Evolutionary conservation across 495 filamentous ascomycete genomes (phyloP), one percentile per base, ranked within the genome.

Genomic region (Chaetomium tenue): DNA sequence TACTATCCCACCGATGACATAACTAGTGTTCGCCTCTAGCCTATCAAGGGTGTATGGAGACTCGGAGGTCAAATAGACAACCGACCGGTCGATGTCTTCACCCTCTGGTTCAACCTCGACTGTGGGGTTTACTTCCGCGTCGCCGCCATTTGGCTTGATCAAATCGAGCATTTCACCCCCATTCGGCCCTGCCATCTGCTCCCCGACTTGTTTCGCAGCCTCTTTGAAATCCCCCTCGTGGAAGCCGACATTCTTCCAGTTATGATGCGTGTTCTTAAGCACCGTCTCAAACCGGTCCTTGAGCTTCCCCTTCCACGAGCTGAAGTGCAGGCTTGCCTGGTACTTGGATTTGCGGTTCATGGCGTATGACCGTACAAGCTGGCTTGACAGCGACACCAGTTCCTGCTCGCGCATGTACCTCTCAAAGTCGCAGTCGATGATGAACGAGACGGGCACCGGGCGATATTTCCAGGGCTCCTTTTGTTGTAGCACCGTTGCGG

Each of bases 341-440:
- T 82, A 91, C 11, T 71, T 73, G 11, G 88, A 80, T 53, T 82
- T 84, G 48, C 81, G 84, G 72, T 96, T 97, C 68, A 95, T 89
- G 5, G 93, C 92, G 78, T 99, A 98, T 66, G 83, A 87, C 23
- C 95, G 81, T 3, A 91, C 94, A 60, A 99, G 75, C 75, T 99
- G 94, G 28, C 83, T 83, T 2, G 82, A 85, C 12, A 98, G 82
- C 3, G 92, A 97, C 9, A 89, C 86, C 20, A 91, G 79, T 71
- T 99, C 95, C 59, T 88, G 86, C 0, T 89, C 86, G 30, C 77
- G 79, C 94, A 99, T 99, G 69, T 93, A 79, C 13, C 89, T 83
- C 67, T 99, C 91, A 67, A 93, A 99, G 65, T 89, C 87, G 74
- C 95, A 98, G 74, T 99, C 94, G 66, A 99, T 75, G 44, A 99